A percentile compares a stretch with the other conserved stretches of the same genome.
phyloP scores from a whole-genome alignment of 352 stramenopile species.

The Globisporangium spiculum region DNA sequence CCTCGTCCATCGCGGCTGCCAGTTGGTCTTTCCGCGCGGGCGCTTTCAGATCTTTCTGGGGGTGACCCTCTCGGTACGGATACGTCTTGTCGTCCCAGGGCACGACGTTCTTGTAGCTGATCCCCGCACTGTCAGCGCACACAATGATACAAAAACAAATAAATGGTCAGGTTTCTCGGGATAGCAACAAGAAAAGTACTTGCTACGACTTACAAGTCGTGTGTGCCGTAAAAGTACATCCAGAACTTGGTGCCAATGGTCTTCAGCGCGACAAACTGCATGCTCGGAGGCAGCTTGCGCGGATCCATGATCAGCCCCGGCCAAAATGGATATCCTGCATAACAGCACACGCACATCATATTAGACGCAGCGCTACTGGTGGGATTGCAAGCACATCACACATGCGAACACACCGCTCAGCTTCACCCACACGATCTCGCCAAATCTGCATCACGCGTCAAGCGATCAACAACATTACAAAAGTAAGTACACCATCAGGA shows the following conservation, averaged over 20 bases:
- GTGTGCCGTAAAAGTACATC: slow-evolving; percentile 19
- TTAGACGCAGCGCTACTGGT: not conserved
- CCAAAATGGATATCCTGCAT: slow-evolving; percentile 15
- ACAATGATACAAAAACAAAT: not conserved
- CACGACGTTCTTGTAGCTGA: slow-evolving; percentile 13
- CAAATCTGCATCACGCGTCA: slow-evolving; percentile 8
- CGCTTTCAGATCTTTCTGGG: slow-evolving; percentile 11
- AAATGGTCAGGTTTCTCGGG: not conserved
- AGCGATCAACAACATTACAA: not conserved
- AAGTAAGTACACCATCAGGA: not conserved
- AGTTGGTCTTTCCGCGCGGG: slow-evolving; percentile 7
- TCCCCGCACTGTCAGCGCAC: slow-evolving; percentile 3
- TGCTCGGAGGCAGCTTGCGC: slow-evolving; percentile 13
- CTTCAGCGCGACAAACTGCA: slow-evolving; percentile 11
- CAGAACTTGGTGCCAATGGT: slow-evolving; percentile 10
- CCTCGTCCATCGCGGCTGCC: slow-evolving; percentile 6
- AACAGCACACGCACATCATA: not conserved
- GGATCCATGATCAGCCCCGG: slow-evolving; percentile 14
- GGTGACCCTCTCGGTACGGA: slow-evolving; percentile 15
- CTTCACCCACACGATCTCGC: slow-evolving; percentile 17
- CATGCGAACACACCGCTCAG: not conserved
- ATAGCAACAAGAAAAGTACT: not conserved
- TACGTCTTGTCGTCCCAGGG: slow-evolving; percentile 12
- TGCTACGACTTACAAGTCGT: slow-evolving; percentile 14
- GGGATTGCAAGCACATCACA: not conserved